Evolutionary conservation across 2,329 filamentous ascomycete species (phyloP).

Genomic region (Colletotrichum sublineola): DNA sequence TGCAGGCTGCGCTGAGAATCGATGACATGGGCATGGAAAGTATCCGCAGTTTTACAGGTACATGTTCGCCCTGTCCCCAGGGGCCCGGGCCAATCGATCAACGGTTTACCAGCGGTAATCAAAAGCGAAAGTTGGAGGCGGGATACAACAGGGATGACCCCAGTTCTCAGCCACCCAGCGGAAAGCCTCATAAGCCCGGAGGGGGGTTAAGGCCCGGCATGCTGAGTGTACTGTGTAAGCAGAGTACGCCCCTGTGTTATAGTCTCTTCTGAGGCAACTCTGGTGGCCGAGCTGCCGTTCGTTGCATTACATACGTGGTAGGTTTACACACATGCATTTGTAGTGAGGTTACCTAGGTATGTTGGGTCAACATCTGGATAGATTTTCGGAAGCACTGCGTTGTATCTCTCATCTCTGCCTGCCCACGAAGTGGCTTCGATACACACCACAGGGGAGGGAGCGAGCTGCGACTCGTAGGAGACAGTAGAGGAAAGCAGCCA

Average conservation of each 20-base stretch:
- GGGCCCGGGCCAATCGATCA: slow-evolving; percentile 38
- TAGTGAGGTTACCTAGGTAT: not conserved
- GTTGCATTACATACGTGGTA: not conserved
- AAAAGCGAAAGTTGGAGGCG: slow-evolving; percentile 16
- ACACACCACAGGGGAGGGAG: not conserved
- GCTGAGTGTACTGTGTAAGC: slow-evolving; percentile 14
- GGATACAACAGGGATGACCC: slow-evolving; percentile 8
- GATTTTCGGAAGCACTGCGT: not conserved
- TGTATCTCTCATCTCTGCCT: not conserved
- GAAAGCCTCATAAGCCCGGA: slow-evolving; percentile 20
- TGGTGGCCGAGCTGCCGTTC: not conserved
- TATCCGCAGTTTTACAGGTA: not conserved
- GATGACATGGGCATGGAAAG: slow-evolving; percentile 10
- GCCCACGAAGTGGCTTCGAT: not conserved
- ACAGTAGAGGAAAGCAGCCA: not conserved
- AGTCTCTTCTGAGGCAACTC: not conserved
- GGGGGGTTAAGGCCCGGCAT: slow-evolving; percentile 1
- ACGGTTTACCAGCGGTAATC: slow-evolving; percentile 28
- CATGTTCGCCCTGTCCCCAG: slow-evolving; percentile 22
- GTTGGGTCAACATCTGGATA: not conserved
- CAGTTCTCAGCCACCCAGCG: slow-evolving; percentile 10
- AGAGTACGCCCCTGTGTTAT: not conserved
- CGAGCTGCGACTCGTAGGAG: not conserved
- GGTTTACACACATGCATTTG: too few relatives aligned
- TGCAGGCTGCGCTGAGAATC: slow-evolving; percentile 15